These are phyloP conservation scores for Glebionis coronaria DNA, from an alignment of 129 eudicot species.

Conservation along the genomic window DNA sequence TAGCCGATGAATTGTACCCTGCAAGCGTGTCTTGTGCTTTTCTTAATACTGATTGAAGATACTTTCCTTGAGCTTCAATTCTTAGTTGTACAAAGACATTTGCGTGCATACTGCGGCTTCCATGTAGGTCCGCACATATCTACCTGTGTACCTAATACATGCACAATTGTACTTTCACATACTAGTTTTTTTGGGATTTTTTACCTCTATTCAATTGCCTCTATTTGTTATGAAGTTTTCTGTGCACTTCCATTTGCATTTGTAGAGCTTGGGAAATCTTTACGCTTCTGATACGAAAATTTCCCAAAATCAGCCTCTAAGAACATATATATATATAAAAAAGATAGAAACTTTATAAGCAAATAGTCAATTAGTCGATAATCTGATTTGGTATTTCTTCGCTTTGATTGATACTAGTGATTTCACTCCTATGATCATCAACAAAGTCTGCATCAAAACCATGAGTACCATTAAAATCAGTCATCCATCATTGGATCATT, in stretches of 20 bases:
- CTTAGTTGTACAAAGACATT: conserved; percentile 57
- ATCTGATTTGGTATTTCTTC: conserved; percentile 48
- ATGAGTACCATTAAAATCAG: not conserved
- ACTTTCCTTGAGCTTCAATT: conserved; percentile 96
- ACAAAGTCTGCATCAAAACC: conserved; percentile 38
- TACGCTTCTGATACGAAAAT: conserved; percentile 49
- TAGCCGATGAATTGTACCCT: conserved; percentile 52
- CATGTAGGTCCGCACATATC: not conserved
- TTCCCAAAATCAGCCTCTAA: conserved; percentile 16
- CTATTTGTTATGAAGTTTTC: conserved; percentile 86
- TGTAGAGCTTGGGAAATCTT: conserved; percentile 72
- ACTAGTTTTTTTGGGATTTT: not conserved
- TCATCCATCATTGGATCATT: conserved; percentile 4
- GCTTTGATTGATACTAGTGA: conserved; percentile 38
- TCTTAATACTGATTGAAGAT: conserved; percentile 70
- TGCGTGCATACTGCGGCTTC: not conserved
- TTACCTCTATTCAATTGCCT: conserved; percentile 97
- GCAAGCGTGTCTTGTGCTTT: conserved; percentile 91
- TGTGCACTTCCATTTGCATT: conserved; percentile 93
- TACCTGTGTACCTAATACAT: conserved; percentile 12
- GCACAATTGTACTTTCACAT: conserved; percentile 2
- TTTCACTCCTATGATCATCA: conserved; percentile 42
- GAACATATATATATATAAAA: not conserved
- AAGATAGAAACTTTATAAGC: not conserved
- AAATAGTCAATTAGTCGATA: conserved; percentile 44